Percentiles rank a stretch among this genome's conserved stretches.
These are phyloP conservation scores for Boletellus sp. DNA, from an alignment of 768 basidiomycete genomes.

Conservation along the genomic window DNA sequence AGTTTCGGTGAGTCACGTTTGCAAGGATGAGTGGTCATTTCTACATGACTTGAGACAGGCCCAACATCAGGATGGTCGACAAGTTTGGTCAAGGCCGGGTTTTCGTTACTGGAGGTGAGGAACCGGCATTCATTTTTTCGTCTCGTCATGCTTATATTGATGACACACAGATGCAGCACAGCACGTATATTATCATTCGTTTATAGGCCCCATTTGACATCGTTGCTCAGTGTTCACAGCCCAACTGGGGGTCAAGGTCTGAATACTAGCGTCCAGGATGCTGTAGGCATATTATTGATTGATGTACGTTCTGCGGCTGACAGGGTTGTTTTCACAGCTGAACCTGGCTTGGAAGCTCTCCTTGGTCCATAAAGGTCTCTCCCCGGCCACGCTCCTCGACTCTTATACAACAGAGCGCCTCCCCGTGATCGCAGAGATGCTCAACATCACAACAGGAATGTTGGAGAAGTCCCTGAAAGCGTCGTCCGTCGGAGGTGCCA, in stretches of 20 bases:
- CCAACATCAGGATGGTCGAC: constrained; percentile 48
- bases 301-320: not conserved
- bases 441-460: constrained; percentile 35
- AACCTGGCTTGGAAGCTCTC: constrained; percentile 47
- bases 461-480: not conserved
- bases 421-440: constrained; percentile 44
- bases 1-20: constrained; percentile 27
- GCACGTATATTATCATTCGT: constrained; percentile 2
- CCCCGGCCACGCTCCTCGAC: constrained; percentile 35
- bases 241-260: constrained; percentile 32
- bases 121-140: not conserved
- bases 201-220: not conserved
- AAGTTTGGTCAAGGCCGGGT: constrained; percentile 41
- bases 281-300: constrained; percentile 26
- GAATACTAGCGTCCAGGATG: constrained; percentile 38
- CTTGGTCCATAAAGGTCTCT: constrained; percentile 36
- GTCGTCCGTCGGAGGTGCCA: not conserved
- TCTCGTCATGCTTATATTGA: not conserved
- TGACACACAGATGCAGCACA: constrained; percentile 45
- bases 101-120: constrained; percentile 44
- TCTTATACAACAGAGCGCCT: constrained; percentile 44
- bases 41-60: constrained; percentile 25
- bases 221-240: constrained; percentile 17
- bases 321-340: constrained; percentile 21
- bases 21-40: not conserved